Evolutionary conservation across 2,329 filamentous ascomycete genomes (phyloP), one percentile per base, ranked within the genome.

Genomic region (Dryadomyces quercivorus): DNA sequence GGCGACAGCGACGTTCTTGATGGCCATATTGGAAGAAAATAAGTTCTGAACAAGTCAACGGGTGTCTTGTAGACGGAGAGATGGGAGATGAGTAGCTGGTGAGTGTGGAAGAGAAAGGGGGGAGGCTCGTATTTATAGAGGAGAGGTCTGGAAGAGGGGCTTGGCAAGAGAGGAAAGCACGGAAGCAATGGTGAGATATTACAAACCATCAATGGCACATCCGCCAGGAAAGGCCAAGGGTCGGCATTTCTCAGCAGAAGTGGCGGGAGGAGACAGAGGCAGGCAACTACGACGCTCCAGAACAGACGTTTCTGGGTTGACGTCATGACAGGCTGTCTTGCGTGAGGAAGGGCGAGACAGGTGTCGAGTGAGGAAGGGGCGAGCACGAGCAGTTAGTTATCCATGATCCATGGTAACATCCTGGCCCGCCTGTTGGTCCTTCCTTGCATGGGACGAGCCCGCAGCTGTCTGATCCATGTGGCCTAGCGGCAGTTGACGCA

Each of bases 1-100:
- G 22, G 68, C 62, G 43, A 70, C 62, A 6, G 63, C 63, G 12
- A 70, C 66, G 42, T 64, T 67, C 54, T 65, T 64, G 55, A 69
- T 66, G 3, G 65, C 56, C 63, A 64, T 64, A 36, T 8, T 58
- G 44, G 47, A 44, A 5, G 34, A 16, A 31, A 56, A 52, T 7
- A 49, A 15, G 21, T 47, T 53, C 52, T 58, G 8, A 8, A 31
- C 26, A 8, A 31, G 26, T 31, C 26, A 31, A 31, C 8, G 26
- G 4, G 26, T 31, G 26, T 31, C 26, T 31, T 13, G 34, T 20
- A 16, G 16, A 20, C n/a, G 18, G 18, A 20, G 6, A 45, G n/a
- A 45, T 20, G n/a, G 43, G 18, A 20, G 7, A n/a, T 6, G 18
- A 12, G 34, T 36, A 36, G 22, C 4, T 5, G 16, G 1, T 36